Percentiles rank a stretch among this genome's conserved stretches.
Evolutionary conservation across 2,329 filamentous ascomycete genomes (phyloP).

Genomic region (Keithomyces neogunnii): DNA sequence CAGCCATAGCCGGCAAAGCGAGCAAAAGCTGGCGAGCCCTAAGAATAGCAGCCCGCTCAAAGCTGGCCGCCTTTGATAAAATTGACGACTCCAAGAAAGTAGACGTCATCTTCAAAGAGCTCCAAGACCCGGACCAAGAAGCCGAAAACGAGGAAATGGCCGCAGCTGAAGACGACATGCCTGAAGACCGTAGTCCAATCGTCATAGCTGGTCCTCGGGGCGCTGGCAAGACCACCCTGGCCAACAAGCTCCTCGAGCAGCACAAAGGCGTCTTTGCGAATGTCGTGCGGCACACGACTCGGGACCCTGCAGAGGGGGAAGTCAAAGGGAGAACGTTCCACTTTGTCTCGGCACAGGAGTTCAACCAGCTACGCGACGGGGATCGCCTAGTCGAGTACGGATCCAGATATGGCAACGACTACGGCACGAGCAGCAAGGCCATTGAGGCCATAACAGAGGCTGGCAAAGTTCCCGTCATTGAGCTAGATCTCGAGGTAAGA

Average conservation of each 20-base stretch:
- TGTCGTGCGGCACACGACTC: conserved; percentile 47
- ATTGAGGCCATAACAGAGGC: conserved; percentile 42
- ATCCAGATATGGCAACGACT: conserved; percentile 38
- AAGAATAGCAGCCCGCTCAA: conserved; percentile 66
- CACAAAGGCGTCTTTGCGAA: conserved; percentile 57
- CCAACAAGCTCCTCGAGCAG: conserved; percentile 53
- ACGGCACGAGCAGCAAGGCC: conserved; percentile 47
- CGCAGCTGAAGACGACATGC: conserved; percentile 29
- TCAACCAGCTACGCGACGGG: conserved; percentile 49
- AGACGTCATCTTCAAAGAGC: conserved; percentile 45
- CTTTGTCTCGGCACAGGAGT: conserved; percentile 47
- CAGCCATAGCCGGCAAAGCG: conserved; percentile 61
- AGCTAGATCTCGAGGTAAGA: conserved; percentile 44
- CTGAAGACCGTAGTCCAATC: conserved; percentile 45
- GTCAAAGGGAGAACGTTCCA: conserved; percentile 42
- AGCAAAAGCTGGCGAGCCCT: conserved; percentile 90
- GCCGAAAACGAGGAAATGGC: conserved; percentile 21
- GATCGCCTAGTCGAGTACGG: conserved; percentile 52
- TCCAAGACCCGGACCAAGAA: conserved; percentile 28
- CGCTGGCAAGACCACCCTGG: conserved; percentile 54
- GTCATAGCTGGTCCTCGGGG: conserved; percentile 59
- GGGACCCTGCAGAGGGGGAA: conserved; percentile 40
- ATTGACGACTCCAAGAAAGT: conserved; percentile 76
- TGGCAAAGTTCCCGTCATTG: conserved; percentile 52
- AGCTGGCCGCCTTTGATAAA: conserved; percentile 73